Base-by-base conservation (phyloP, 2,329 filamentous ascomycete genomes). In the Sporothrix brasiliensis region DNA sequence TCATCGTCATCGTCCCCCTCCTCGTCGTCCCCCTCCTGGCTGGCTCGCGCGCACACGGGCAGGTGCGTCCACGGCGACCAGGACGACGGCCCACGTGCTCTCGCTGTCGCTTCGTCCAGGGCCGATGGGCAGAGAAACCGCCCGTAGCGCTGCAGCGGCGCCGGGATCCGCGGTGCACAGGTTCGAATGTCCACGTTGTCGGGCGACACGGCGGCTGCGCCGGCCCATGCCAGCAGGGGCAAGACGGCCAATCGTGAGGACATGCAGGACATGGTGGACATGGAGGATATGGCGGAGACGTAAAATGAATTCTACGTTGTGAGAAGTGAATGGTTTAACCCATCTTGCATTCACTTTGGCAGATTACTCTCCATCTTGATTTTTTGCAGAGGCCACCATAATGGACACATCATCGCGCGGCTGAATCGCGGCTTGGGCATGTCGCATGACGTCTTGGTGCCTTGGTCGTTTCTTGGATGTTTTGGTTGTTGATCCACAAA, bases 41-140 rank as follows among this genome's bases (percentile, higher is more conserved):
- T 39, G 0, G 34, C 34, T n/a, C 68, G 30, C 13, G 71, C 67
- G 68, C 77, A 79, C 9, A 71, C 49, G 2, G 77, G 77, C 1
- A 68, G 69, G 58, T 77, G 75, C 4, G 76, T 77, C 77, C 76
- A 79, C 74, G 54, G 77, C 13, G 74, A 69, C 73, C 74, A 77
- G 13, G 52, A 34, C 16, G 21, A 13, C 4, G 61, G 61, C 4
- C 63, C 50, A 5, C 13, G 9, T 21, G 41, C 1, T 66, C 70
- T 0, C 56, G 53, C 11, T 54, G 9, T 9, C 11, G 27, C 16
- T 68, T 91, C 91, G 69, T 91, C 91, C 74, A 90, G 86, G 0
- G 89, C 89, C 0, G 68, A 24, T 1, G 68, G 70, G 41, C 74
- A 75, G 14, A 69, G 69, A 56, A 71, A 70, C 13, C 39, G 24